Evolutionary conservation across 805 yeast genomes (phyloP).

Genomic region (Sugiyamaella boreocaroliniensis): DNA sequence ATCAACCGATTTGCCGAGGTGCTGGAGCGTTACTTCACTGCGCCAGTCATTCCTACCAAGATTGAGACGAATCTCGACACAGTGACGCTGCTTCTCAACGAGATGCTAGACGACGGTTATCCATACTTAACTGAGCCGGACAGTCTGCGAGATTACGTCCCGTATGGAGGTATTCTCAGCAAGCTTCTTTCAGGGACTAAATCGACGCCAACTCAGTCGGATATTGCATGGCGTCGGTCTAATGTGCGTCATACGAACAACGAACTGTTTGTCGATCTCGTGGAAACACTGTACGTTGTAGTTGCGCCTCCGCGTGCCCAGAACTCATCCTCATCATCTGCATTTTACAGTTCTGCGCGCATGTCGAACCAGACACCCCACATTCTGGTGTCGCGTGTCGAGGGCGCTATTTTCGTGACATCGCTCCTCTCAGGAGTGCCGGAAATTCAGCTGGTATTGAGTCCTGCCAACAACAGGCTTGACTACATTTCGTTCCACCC

Average conservation of each 20-base stretch:
- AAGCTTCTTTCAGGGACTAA: slow-evolving; percentile 40
- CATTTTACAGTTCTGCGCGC: slow-evolving; percentile 20
- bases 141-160: slow-evolving; percentile 61
- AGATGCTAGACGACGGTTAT: slow-evolving; percentile 69
- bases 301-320: slow-evolving; percentile 31
- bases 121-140: slow-evolving; percentile 71
- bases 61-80: slow-evolving; percentile 67
- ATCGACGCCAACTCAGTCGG: slow-evolving; percentile 19
- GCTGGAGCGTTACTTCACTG: slow-evolving; percentile 53
- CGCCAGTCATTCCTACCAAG: slow-evolving; percentile 49
- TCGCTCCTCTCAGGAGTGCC: slow-evolving; percentile 78
- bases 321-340: slow-evolving; percentile 18
- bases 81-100: slow-evolving; percentile 61
- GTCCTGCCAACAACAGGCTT: slow-evolving; percentile 36
- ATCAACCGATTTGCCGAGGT: slow-evolving; percentile 44
- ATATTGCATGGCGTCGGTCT: slow-evolving; percentile 71
- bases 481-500: slow-evolving; percentile 62
- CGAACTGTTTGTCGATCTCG: slow-evolving; percentile 79
- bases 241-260: slow-evolving; percentile 69
- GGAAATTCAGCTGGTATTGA: slow-evolving; percentile 51
- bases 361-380: slow-evolving; percentile 9
- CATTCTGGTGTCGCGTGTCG: slow-evolving; percentile 35
- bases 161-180: slow-evolving; percentile 51
- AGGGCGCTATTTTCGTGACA: slow-evolving; percentile 58
- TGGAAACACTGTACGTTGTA: slow-evolving; percentile 56